Base-by-base conservation (phyloP, 768 basidiomycete genomes). In the Tulasnella sp. region DNA sequence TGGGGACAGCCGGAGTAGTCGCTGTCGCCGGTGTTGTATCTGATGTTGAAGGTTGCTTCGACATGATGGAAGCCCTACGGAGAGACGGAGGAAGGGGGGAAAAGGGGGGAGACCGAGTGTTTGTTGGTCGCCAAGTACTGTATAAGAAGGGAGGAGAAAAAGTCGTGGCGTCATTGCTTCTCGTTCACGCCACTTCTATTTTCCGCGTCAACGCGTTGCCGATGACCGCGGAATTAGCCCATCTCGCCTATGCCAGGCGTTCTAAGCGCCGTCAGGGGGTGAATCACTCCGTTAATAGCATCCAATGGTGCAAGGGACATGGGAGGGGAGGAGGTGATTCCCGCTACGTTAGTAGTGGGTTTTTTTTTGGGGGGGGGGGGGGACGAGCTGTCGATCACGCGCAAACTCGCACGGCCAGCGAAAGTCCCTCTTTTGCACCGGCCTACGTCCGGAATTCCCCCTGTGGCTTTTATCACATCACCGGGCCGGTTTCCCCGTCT, bases 121-220 rank as follows among this genome's bases (percentile, higher is more conserved):
- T 28, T 37, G 64, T 69, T 69, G 64, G 31, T 69, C 24, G 31
- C 31, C 34, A 34, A 37, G n/a, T n/a, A n/a, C n/a, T n/a, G 64
- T 69, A 69, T 69, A 69, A 69, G 31, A 69, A 28, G 64, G 31
- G 31, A 12, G 31, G 64, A 2, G 64, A 16, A 69, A 69, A 69
- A 9, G 64, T 69, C 34, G 31, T 37, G 64, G 64, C 64, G 64
- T 69, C 64, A 69, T 69, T 37, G 31, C 34, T 69, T 20, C 64
- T 69, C 34, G 31, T 69, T 69, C 31, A 69, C 64, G 31, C 28
- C 64, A 69, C 28, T 37, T 69, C 64, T 69, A 69, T 69, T 69
- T 37, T 69, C 28, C 2, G 28, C 64, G 6, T 2, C 64, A 37
- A 9, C 64, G 18, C 64, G 5, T 54, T 54, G 54, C 54, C 54